phyloP scores from a whole-genome alignment of 176 grass and related monocot genomes.

The Dendrocalamus sinicus region DNA sequence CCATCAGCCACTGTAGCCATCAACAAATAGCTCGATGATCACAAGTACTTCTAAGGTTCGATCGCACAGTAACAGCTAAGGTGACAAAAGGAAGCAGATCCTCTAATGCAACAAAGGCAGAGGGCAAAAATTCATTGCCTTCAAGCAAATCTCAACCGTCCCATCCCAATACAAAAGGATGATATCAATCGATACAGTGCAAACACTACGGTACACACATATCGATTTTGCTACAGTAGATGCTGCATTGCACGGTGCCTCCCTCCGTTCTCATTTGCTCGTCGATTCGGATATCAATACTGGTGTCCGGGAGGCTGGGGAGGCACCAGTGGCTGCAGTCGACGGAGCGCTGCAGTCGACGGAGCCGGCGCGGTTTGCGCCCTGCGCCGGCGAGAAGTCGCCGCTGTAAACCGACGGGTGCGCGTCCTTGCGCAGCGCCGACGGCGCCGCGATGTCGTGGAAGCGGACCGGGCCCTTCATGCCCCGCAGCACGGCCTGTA shows the following conservation, averaged over 20 bases:
- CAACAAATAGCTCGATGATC: neutral
- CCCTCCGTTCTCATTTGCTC: neutral
- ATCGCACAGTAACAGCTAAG: neutral
- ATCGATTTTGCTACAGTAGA: too few relatives aligned
- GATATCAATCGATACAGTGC: too few relatives aligned
- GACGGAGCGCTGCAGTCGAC: too few relatives aligned
- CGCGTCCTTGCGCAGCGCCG: constrained; percentile 76
- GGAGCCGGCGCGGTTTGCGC: too few relatives aligned
- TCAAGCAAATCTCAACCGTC: too few relatives aligned
- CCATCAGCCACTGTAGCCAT: neutral
- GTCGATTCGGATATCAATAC: neutral
- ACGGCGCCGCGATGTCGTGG: constrained; percentile 73
- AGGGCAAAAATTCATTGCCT: too few relatives aligned
- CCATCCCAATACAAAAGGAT: too few relatives aligned
- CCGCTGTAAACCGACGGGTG: constrained; percentile 88
- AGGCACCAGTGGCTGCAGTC: too few relatives aligned
- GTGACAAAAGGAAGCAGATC: neutral
- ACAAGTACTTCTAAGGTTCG: neutral
- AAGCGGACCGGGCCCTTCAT: constrained; percentile 58
- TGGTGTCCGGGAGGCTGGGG: too few relatives aligned
- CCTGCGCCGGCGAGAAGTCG: constrained; percentile 62
- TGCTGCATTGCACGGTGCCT: too few relatives aligned
- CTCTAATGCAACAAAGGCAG: neutral
- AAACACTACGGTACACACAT: too few relatives aligned
- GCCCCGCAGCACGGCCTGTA: constrained; percentile 51